Conservation (phyloP, 129 eudicot species). For the Rutidosis leptorrhynchoides region DNA sequence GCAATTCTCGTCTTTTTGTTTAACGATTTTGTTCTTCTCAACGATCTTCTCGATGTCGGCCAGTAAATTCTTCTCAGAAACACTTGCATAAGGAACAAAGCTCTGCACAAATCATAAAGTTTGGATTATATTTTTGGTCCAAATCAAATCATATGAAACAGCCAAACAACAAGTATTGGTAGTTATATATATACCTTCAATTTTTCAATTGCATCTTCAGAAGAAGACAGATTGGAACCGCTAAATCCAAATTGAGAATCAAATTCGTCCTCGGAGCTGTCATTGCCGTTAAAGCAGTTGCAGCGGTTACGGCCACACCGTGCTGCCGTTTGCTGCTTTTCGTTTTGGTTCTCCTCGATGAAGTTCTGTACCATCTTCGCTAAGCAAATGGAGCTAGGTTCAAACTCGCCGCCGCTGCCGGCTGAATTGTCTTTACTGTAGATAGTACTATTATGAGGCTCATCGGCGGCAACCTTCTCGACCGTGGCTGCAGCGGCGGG, state of each 20-base stretch:
- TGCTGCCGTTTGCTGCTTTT: conserved; percentile 39
- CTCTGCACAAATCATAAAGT: conserved; percentile 44
- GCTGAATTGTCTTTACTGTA: too few species aligned
- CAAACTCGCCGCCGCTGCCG: conserved; percentile 49
- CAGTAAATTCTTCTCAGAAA: conserved; percentile 53
- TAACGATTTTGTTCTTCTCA: conserved; percentile 45
- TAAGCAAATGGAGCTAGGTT: conserved; percentile 76
- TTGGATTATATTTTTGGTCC: not conserved
- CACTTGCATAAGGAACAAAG: conserved; percentile 53
- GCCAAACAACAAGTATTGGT: too few species aligned
- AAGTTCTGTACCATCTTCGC: conserved; percentile 76
- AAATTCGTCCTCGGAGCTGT: conserved; percentile 49
- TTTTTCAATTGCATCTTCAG: conserved; percentile 36
- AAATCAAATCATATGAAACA: too few species aligned
- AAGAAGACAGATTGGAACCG: conserved; percentile 31
- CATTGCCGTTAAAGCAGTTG: too few species aligned
- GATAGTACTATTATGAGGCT: too few species aligned
- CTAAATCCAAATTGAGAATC: conserved; percentile 51
- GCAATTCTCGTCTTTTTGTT: conserved; percentile 43
- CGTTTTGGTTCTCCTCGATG: conserved; percentile 66
- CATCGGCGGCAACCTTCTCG: too few species aligned
- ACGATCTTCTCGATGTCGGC: conserved; percentile 63
- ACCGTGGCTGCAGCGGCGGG: too few species aligned
- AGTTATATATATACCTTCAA: too few species aligned
- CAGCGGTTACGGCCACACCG: conserved; percentile 2